Evolutionary conservation across 768 basidiomycete species (phyloP), one percentile per base, ranked within the genome.

Genomic region (Mycena epipterygia): DNA sequence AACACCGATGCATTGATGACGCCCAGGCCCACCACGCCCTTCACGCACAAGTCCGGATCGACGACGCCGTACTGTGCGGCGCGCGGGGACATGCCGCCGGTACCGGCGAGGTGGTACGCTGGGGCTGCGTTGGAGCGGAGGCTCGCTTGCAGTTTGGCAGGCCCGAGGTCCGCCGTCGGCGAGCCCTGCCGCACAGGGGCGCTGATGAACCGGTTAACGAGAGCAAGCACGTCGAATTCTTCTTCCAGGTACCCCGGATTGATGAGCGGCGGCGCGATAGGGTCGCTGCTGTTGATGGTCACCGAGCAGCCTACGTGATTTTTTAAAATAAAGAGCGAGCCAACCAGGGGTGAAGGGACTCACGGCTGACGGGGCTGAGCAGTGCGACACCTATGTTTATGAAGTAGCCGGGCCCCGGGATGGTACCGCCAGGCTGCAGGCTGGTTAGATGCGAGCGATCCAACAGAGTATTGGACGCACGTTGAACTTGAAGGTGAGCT

Each of bases 261-360:
- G 30, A 61, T 61, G 16, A 35, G 21, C 5, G 59, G 59, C 2
- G 25, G 30, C 17, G 59, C 59, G 27, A 61, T 48, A 21, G 59
- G 59, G 32, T 61, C 59, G 32, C 13, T 37, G 30, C 44, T 48
- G 59, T n/a, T 46, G n/a, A n/a, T n/a, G 59, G 59, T 48, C 23
- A 61, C 23, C n/a, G 59, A 61, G 30, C 59, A 44, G 30, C 59
- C 59, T 61, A 21, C 1, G n/a, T 12, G 27, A 8, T n/a, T n/a
- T n/a, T n/a, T n/a, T n/a, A 35, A 33, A 25, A 30, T 30, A 5
- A 32, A 48, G 17, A 23, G 14, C 12, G 17, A 25, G n/a, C n/a
- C n/a, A 8, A 23, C 13, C 35, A 32, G 23, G 30, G 30, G 5
- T 17, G 21, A 30, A 41, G 39, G 14, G 42, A 44, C 42, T 44